phyloP scores from a whole-genome alignment of 805 yeast species.

The Wickerhamomyces queroliae region DNA sequence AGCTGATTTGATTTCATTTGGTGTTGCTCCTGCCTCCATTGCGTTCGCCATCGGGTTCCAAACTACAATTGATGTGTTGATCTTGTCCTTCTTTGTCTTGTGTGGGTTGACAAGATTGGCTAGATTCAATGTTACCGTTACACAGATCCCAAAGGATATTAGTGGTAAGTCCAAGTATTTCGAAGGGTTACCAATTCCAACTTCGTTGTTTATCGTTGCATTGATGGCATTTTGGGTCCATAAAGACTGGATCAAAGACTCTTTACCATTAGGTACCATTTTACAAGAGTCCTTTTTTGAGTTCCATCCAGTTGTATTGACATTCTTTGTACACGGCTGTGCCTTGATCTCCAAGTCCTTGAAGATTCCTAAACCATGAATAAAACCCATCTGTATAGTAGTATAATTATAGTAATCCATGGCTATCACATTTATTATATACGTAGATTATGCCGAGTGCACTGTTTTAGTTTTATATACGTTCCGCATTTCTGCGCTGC shows the following conservation, averaged over 20 bases:
- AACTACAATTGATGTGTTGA: slow-evolving; percentile 71
- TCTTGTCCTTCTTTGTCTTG: slow-evolving; percentile 78
- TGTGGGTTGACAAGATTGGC: slow-evolving; percentile 95
- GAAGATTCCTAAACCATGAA: slow-evolving; percentile 78
- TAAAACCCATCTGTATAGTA: too few species aligned
- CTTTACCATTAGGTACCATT: slow-evolving; percentile 61
- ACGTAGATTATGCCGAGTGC: too few species aligned
- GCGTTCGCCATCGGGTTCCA: slow-evolving; percentile 91
- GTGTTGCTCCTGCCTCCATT: slow-evolving; percentile 91
- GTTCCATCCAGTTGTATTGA: slow-evolving; percentile 63
- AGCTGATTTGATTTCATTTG: slow-evolving; percentile 92
- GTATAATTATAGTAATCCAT: too few species aligned
- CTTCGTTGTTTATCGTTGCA: slow-evolving; percentile 69
- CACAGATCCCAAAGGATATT: slow-evolving; percentile 85
- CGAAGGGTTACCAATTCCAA: slow-evolving; percentile 96
- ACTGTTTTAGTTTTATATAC: too few species aligned
- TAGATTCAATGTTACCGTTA: slow-evolving; percentile 90
- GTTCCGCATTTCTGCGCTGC: too few species aligned
- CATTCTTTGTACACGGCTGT: slow-evolving; percentile 78
- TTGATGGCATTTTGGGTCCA: slow-evolving; percentile 66
- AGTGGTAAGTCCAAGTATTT: slow-evolving; percentile 85
- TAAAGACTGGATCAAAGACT: slow-evolving; percentile 38
- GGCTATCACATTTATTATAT: too few species aligned
- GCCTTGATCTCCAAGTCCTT: slow-evolving; percentile 88
- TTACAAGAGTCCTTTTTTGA: slow-evolving; percentile 55